Conservation (phyloP, 192 early-diverging fungal species). For the Phycomyces blakesleeanus region DNA sequence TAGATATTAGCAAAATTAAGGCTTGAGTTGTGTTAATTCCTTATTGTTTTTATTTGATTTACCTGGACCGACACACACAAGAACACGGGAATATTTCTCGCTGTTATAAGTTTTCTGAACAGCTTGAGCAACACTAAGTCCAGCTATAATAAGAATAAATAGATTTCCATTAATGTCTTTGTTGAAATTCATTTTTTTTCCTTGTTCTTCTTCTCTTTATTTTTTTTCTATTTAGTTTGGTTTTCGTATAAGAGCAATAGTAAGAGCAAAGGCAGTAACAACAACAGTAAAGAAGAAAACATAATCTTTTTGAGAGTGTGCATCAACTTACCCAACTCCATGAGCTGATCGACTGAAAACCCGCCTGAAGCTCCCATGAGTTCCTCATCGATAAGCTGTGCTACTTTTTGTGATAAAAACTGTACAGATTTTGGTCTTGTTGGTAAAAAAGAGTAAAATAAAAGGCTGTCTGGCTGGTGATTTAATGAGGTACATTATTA, state of each 20-base stretch:
- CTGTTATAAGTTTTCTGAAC: constrained; percentile 66
- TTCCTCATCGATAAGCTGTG: constrained; percentile 75
- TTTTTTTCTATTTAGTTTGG: too few species aligned
- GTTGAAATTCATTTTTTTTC: background rate
- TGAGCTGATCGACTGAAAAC: constrained; percentile 86
- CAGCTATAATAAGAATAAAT: too few species aligned
- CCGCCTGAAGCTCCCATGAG: constrained; percentile 77
- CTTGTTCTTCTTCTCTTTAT: background rate
- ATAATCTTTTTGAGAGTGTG: background rate
- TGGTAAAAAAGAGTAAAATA: too few species aligned
- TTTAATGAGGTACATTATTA: too few species aligned
- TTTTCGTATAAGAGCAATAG: too few species aligned
- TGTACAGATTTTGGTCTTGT: constrained; percentile 18
- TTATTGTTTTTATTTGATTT: too few species aligned
- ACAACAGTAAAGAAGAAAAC: too few species aligned
- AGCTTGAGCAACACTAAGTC: constrained; percentile 86
- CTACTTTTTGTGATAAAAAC: constrained; percentile 59
- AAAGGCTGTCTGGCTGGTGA: too few species aligned
- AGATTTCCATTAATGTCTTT: too few species aligned
- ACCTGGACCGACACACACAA: constrained; percentile 75
- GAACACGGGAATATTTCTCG: constrained; percentile 45
- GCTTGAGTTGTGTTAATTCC: too few species aligned
- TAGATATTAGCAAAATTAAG: too few species aligned
- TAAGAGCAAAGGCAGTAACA: too few species aligned
- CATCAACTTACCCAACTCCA: constrained; percentile 51